These are phyloP conservation scores for Neurospora intermedia DNA, from an alignment of 495 filamentous ascomycete genomes.

Conservation along the genomic window DNA sequence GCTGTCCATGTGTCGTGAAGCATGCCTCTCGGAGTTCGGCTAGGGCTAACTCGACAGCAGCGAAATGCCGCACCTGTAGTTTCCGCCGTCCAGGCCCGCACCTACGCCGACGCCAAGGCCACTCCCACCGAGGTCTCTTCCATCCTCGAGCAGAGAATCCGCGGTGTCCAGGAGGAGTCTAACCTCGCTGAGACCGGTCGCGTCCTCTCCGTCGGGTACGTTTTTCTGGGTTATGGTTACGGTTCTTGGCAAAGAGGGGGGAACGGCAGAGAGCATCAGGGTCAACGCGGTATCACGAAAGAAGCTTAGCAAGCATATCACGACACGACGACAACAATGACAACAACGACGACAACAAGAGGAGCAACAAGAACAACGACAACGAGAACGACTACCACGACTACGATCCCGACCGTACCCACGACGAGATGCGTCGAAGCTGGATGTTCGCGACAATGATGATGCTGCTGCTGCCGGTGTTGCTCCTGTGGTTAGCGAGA, in stretches of 20 bases:
- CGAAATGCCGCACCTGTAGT: constrained; percentile 77
- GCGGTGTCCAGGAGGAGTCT: constrained; percentile 94
- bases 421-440: not conserved
- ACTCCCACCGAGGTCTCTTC: constrained; percentile 96
- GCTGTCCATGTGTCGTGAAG: constrained; percentile 24
- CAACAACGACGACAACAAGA: not conserved
- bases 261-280: not conserved
- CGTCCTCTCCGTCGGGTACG: constrained; percentile 98
- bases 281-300: not conserved
- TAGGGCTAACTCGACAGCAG: constrained; percentile 47
- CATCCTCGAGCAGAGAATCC: constrained; percentile 97
- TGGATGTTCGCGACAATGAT: not conserved
- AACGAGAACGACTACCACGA: not conserved
- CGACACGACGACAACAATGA: not conserved
- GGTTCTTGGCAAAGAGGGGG: constrained; percentile 12
- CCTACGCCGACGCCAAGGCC: constrained; percentile 89
- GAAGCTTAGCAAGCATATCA: not conserved
- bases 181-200: constrained; percentile 95
- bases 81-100: constrained; percentile 67
- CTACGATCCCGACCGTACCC: not conserved
- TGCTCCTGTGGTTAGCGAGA: not conserved
- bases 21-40: constrained; percentile 32
- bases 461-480: not conserved
- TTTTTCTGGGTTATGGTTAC: constrained; percentile 15
- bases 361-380: constrained; percentile 1